phyloP scores from a whole-genome alignment of 1,139 yeast species.

The Suzukiozyma palmioleophila region DNA sequence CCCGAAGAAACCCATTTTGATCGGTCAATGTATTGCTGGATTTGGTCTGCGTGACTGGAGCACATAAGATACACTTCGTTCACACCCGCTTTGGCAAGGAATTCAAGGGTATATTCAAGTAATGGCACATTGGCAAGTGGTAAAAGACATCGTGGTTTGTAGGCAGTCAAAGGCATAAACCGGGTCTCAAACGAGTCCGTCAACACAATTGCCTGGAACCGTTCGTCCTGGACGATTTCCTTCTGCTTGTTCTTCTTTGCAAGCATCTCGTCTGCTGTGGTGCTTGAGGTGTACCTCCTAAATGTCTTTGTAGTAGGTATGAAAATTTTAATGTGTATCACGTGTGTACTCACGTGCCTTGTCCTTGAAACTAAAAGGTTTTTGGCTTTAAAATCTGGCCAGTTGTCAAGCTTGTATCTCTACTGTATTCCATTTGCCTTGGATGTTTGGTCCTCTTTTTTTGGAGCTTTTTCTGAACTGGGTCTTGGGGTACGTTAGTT shows the following conservation, averaged over 20 bases:
- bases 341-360: not conserved
- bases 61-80: slow-evolving; percentile 88
- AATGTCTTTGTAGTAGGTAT: not conserved
- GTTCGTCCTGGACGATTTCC: slow-evolving; percentile 62
- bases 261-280: slow-evolving; percentile 6
- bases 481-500: too few species aligned
- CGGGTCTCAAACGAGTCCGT: slow-evolving; percentile 91
- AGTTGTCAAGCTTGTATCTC: too few species aligned
- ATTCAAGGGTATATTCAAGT: slow-evolving; percentile 91
- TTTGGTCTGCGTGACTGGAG: slow-evolving; percentile 84
- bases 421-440: too few species aligned
- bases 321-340: not conserved
- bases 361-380: too few species aligned
- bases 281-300: not conserved
- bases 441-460: too few species aligned
- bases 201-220: slow-evolving; percentile 88
- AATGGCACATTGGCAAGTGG: slow-evolving; percentile 92
- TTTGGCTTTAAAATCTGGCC: too few species aligned
- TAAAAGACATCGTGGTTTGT: slow-evolving; percentile 80
- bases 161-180: slow-evolving; percentile 86
- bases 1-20: slow-evolving; percentile 75
- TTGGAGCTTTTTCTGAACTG: too few species aligned
- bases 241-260: slow-evolving; percentile 42
- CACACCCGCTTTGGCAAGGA: slow-evolving; percentile 86
- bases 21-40: slow-evolving; percentile 73